phyloP scores from a whole-genome alignment of 2,329 filamentous ascomycete genomes.

The Colletotrichum sp. region DNA sequence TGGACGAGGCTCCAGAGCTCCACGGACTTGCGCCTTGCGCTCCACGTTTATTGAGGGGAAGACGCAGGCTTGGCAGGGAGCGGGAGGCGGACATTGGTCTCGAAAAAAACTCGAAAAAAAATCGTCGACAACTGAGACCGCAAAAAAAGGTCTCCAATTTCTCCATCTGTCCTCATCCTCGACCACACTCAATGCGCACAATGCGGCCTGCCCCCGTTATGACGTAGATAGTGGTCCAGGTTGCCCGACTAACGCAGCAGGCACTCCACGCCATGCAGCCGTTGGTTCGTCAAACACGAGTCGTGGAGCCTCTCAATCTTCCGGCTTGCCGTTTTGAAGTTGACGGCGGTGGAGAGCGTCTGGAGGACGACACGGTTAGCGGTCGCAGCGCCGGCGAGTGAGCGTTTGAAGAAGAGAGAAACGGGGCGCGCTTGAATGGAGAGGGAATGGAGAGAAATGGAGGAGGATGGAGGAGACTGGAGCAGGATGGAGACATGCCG shows the following conservation, averaged over 20 bases:
- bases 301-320: constrained; percentile 16
- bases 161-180: constrained; percentile 17
- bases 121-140: background rate
- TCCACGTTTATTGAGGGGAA: background rate
- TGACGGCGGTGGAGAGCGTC: constrained; percentile 5
- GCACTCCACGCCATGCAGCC: constrained; percentile 7
- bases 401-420: background rate
- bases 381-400: constrained; percentile 8
- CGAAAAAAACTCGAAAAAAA: background rate
- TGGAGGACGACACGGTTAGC: background rate
- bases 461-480: constrained; percentile 4
- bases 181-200: constrained; percentile 8
- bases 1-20: constrained; percentile 4
- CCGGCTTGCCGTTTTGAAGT: constrained; percentile 19
- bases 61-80: background rate
- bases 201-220: constrained; percentile 6
- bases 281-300: constrained; percentile 6
- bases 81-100: background rate
- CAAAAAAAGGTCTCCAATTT: background rate
- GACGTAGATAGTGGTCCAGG: constrained; percentile 14
- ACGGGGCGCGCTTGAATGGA: constrained; percentile 1
- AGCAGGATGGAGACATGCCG: background rate
- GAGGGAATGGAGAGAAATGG: constrained; percentile 1
- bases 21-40: constrained; percentile 1
- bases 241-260: constrained; percentile 10